Evolutionary conservation across 2,329 filamentous ascomycete species (phyloP), one percentile per base, ranked within the genome.

Genomic region (Colletotrichum cordylinicola): DNA sequence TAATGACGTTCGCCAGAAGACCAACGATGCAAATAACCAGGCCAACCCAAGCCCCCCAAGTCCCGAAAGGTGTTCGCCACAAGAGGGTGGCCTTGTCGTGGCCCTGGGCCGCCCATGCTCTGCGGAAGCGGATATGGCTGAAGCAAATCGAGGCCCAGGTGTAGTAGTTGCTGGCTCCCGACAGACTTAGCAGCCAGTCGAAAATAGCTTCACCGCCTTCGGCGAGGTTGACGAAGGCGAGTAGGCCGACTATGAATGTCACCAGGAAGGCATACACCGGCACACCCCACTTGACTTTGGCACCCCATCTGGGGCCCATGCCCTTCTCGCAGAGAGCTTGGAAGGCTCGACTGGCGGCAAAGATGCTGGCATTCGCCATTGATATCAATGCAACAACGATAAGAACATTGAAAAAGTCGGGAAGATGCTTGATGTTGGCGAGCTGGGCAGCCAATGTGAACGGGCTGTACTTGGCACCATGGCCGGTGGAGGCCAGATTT

Each of bases 91-190:
- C 78, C 21, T 82, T 79, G 64, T 82, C 79, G 64, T 86, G 80
- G 6, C 83, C 83, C 67, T 88, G 86, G 1, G 80, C 82, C 29
- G 81, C 81, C 61, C 87, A 81, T 6, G 86, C 87, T 9, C 80
- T 78, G 76, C 86, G 83, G 79, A 88, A 88, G 66, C 85, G 85
- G 77, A 90, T 84, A 77, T 88, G 88, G 39, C 86, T 85, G 35
- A 86, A 75, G 78, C 84, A 86, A 75, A 88, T 86, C 71, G 82
- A 87, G 27, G 84, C 83, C 88, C 89, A 90, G 61, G 87, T 88
- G 76, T 90, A 86, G 72, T 88, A 83, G 62, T 85, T 86, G 33
- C 86, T 84, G 18, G 88, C 84, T 3, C 87, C 87, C 55, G 85
- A 85, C 9, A 90, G 80, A 65, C 87, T 87, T 62, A 87, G 82